These are phyloP conservation scores for Vicia faba DNA, from an alignment of 306 rosid genomes.

Conservation along the genomic window DNA sequence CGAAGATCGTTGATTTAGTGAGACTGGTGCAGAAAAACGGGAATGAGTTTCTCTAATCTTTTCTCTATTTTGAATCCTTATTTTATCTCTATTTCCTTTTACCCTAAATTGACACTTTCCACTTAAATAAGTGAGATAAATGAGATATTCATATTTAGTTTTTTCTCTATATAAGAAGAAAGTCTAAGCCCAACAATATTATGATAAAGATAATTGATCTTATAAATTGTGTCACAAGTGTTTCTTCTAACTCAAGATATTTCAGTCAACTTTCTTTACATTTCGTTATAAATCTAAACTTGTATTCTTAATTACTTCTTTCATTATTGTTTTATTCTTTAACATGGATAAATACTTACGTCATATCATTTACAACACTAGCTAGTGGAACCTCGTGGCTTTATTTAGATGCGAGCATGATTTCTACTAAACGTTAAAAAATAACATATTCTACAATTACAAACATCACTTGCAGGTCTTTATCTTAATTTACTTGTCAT, in stretches of 20 bases:
- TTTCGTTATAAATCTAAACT: constrained; percentile 24
- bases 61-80: too few relatives aligned
- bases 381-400: constrained; percentile 98
- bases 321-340: not conserved
- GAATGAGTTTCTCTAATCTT: too few relatives aligned
- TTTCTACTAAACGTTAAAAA: constrained; percentile 91
- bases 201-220: constrained; percentile 81
- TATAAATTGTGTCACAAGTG: constrained; percentile 96
- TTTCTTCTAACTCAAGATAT: constrained; percentile 35
- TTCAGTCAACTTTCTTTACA: constrained; percentile 30
- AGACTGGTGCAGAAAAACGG: too few relatives aligned
- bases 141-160: too few relatives aligned
- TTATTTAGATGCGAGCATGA: constrained; percentile 96
- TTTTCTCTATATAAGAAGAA: too few relatives aligned
- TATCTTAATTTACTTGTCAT: constrained; percentile 32
- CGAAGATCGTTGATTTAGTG: too few relatives aligned
- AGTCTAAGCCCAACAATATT: too few relatives aligned
- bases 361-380: constrained; percentile 90
- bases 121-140: too few relatives aligned
- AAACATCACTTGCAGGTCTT: constrained; percentile 97
- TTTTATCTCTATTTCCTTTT: too few relatives aligned
- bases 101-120: too few relatives aligned
- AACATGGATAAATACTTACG: constrained; percentile 91
- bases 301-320: constrained; percentile 13
- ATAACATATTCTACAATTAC: constrained; percentile 97